phyloP scores from a whole-genome alignment of 2,329 filamentous ascomycete species.

The Trichoderma sp. region DNA sequence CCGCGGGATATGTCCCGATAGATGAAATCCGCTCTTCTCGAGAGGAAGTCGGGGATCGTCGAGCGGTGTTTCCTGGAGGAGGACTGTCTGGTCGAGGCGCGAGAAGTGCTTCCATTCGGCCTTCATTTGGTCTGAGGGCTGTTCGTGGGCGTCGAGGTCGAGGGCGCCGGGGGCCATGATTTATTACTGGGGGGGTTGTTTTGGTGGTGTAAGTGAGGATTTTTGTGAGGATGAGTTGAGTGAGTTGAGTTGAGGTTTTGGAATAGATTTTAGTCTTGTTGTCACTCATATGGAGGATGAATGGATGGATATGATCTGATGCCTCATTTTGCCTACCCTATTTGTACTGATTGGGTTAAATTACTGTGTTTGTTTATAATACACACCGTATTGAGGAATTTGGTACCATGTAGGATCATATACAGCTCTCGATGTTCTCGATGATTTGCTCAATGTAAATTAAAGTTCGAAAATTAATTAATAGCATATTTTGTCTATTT shows the following conservation, averaged over 20 bases:
- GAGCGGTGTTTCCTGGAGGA: slow-evolving; percentile 54
- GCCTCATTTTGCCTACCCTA: not conserved
- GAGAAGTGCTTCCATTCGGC: slow-evolving; percentile 72
- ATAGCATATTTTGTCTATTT: not conserved
- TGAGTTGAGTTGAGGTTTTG: not conserved
- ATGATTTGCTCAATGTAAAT: not conserved
- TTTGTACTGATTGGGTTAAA: not conserved
- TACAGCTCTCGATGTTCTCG: not conserved
- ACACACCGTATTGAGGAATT: not conserved
- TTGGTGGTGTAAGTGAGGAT: not conserved
- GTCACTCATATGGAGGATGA: not conserved
- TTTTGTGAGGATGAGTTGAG: not conserved
- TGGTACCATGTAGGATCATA: not conserved
- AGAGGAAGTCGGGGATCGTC: slow-evolving; percentile 47
- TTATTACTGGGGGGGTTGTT: not conserved
- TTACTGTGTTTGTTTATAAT: not conserved
- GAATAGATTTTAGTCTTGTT: not conserved
- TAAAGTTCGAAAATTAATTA: not conserved
- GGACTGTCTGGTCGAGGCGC: slow-evolving; percentile 51
- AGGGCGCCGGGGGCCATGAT: slow-evolving; percentile 29
- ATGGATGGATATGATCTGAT: not conserved
- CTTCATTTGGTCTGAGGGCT: slow-evolving; percentile 68
- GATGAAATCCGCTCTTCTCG: slow-evolving; percentile 43
- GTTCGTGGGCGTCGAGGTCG: slow-evolving; percentile 70
- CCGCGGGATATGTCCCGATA: slow-evolving; percentile 42